These are phyloP conservation scores for Datisca glomerata DNA, from an alignment of 306 rosid genomes.

Conservation along the genomic window DNA sequence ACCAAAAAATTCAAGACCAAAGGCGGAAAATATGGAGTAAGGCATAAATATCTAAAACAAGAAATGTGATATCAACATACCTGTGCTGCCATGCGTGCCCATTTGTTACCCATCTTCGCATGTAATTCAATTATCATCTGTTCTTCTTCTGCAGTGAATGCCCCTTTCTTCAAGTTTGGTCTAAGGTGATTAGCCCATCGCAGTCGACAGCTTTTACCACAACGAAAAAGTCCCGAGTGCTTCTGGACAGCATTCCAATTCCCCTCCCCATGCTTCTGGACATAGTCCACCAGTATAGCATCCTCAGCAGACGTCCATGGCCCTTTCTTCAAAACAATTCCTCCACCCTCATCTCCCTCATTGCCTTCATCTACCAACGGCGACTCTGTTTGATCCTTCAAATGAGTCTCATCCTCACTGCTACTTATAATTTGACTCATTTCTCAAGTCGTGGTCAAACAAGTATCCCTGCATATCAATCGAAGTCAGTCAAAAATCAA, in stretches of 20 bases:
- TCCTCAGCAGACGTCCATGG: slow-evolving; percentile 88
- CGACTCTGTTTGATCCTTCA: slow-evolving; percentile 29
- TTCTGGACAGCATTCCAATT: slow-evolving; percentile 91
- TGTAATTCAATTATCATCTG: slow-evolving; percentile 63
- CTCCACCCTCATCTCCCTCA: slow-evolving; percentile 25
- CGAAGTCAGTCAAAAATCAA: too few relatives aligned
- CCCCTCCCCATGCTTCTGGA: slow-evolving; percentile 78
- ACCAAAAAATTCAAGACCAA: too few relatives aligned
- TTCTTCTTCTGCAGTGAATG: slow-evolving; percentile 69
- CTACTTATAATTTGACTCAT: slow-evolving; percentile 40
- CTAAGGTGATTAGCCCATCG: slow-evolving; percentile 93
- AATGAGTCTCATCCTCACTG: slow-evolving; percentile 36
- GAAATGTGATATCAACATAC: slow-evolving; percentile 49
- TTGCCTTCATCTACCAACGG: slow-evolving; percentile 34
- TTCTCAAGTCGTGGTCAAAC: slow-evolving; percentile 15
- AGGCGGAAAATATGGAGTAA: not conserved
- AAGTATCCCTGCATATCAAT: slow-evolving; percentile 12
- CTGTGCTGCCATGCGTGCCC: slow-evolving; percentile 84
- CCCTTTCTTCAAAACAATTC: slow-evolving; percentile 63
- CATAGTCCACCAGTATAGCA: slow-evolving; percentile 66
- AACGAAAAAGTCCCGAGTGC: slow-evolving; percentile 67
- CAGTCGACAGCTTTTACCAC: slow-evolving; percentile 86
- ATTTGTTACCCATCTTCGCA: slow-evolving; percentile 72
- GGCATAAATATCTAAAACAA: not conserved
- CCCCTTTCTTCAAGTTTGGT: slow-evolving; percentile 83